phyloP scores from a whole-genome alignment of 768 basidiomycete species.

The Mycena pura region DNA sequence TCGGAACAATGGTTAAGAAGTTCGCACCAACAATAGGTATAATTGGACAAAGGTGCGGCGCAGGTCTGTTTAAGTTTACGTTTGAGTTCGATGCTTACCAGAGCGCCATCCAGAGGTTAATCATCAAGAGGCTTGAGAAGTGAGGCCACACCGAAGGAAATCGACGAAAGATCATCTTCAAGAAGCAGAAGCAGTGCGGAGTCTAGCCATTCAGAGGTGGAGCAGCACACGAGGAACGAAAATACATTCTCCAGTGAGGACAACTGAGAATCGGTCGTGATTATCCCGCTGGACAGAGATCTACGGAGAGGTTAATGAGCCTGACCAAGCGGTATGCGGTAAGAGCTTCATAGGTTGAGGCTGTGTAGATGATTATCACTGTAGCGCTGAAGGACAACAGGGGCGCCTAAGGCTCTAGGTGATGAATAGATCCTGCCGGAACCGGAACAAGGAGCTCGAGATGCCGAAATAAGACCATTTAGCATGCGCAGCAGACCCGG shows the following conservation, averaged over 20 bases:
- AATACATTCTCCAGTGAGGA: not conserved
- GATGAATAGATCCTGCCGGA: too few species aligned
- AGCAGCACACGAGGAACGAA: not conserved
- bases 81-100: slow-evolving; percentile 28
- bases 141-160: too few species aligned
- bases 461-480: too few species aligned
- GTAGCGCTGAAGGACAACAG: not conserved
- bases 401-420: too few species aligned
- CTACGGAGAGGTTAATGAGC: not conserved
- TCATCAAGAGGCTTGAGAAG: too few species aligned
- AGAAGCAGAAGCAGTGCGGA: slow-evolving; percentile 14
- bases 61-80: not conserved
- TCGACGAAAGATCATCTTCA: not conserved
- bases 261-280: not conserved
- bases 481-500: too few species aligned
- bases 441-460: too few species aligned
- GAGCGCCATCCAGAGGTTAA: not conserved
- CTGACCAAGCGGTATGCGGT: not conserved
- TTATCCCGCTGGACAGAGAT: too few species aligned
- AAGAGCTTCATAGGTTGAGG: not conserved
- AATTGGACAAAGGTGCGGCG: not conserved
- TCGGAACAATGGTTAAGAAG: not conserved
- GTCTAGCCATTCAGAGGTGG: slow-evolving; percentile 14
- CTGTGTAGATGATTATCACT: slow-evolving; percentile 28
- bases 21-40: slow-evolving; percentile 1